Evolutionary conservation across 2,329 filamentous ascomycete genomes (phyloP).

Genomic region (Alternaria sp.): DNA sequence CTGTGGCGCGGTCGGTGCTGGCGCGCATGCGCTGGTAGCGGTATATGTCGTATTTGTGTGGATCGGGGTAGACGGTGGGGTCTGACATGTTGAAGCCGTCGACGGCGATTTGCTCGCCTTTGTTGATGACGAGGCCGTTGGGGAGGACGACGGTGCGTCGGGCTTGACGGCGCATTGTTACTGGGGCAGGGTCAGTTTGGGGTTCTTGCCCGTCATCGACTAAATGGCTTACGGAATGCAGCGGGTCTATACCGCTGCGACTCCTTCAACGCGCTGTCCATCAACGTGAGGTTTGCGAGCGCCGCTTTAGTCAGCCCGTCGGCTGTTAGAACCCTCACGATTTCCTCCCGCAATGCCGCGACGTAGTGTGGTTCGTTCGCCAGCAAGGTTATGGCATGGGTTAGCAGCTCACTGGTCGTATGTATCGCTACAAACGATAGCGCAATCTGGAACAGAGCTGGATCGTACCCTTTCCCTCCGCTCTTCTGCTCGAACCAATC

Average conservation of each 20-base stretch:
- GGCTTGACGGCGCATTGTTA: neutral
- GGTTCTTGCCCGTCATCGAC: accelerated
- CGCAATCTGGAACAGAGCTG: neutral
- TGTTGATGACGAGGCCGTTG: neutral
- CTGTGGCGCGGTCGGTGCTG: neutral
- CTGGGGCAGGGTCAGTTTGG: neutral
- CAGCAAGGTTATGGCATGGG: neutral
- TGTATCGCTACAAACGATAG: neutral
- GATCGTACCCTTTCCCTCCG: neutral
- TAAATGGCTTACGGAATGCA: neutral
- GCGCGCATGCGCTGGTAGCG: neutral
- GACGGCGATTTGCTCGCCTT: neutral
- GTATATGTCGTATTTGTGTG: neutral
- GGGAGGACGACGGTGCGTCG: neutral
- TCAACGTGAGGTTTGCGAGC: neutral
- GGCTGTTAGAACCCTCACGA: neutral
- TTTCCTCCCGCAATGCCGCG: neutral
- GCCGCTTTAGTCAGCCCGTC: neutral
- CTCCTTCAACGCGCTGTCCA: conserved; percentile 1
- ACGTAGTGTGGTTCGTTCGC: neutral
- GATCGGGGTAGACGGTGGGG: neutral
- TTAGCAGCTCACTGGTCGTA: neutral
- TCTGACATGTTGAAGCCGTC: neutral
- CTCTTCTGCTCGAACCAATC: neutral
- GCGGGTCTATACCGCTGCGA: neutral